These are phyloP conservation scores for Colletotrichum paranaense DNA, from an alignment of 2,329 filamentous ascomycete species.

Conservation along the genomic window DNA sequence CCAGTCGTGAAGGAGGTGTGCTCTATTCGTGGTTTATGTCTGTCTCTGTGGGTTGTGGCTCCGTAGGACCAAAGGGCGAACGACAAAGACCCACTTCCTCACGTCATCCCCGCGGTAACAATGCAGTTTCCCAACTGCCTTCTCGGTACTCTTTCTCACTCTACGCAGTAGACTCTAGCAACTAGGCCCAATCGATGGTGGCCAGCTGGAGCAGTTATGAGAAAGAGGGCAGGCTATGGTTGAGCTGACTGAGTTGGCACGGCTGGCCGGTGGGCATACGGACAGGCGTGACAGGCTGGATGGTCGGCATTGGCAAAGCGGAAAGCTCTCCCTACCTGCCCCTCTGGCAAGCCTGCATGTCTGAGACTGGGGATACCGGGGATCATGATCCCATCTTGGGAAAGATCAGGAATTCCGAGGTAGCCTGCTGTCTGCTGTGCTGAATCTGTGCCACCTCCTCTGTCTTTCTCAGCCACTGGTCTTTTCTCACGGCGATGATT, in stretches of 20 bases:
- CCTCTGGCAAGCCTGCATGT: neutral
- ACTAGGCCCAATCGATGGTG: neutral
- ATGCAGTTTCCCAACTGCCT: neutral
- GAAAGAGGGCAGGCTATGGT: neutral
- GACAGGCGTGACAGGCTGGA: neutral
- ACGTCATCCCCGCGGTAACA: constrained; percentile 31
- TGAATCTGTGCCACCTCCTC: neutral
- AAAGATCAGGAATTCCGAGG: neutral
- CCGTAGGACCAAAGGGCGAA: constrained; percentile 13
- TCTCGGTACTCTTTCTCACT: neutral
- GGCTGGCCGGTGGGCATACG: no score
- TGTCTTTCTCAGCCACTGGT: neutral
- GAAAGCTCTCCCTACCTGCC: neutral
- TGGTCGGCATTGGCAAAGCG: neutral
- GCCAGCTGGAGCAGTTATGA: neutral
- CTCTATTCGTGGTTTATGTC: no score
- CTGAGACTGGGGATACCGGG: neutral
- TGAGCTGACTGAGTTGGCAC: neutral
- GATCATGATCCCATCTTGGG: neutral
- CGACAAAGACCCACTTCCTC: constrained; percentile 22
- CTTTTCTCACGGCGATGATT: neutral
- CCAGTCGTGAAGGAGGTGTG: no score
- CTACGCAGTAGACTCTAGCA: no score
- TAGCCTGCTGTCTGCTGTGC: neutral
- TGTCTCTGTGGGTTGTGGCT: no score